phyloP scores from a whole-genome alignment of 78 protist genomes.

The Pigoraptor vietnamica region DNA sequence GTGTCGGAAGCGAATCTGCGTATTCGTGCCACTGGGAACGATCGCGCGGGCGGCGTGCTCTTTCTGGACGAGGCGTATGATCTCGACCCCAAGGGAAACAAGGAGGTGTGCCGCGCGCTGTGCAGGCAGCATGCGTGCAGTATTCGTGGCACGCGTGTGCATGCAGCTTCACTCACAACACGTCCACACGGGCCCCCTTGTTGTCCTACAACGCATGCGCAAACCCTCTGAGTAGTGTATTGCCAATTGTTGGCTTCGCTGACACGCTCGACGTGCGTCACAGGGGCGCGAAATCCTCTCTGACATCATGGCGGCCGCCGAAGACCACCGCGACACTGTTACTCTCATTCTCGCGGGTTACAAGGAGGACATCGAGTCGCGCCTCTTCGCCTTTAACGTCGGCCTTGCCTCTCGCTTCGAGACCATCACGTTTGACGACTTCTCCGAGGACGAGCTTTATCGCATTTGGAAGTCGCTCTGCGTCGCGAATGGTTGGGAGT shows the following conservation, averaged over 20 bases:
- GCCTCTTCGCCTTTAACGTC: not conserved
- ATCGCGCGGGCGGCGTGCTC: conserved; percentile 35
- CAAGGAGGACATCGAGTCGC: not conserved
- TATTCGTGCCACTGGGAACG: not conserved
- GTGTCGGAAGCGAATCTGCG: not conserved
- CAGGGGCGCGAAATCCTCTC: no score
- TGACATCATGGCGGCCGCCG: not conserved
- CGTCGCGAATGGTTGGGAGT: not conserved
- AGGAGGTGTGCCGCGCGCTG: not conserved
- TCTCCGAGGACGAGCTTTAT: not conserved
- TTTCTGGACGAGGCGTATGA: conserved; percentile 60
- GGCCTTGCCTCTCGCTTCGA: conserved; percentile 28
- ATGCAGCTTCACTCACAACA: no score
- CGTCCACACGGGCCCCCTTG: no score
- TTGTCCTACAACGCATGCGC: no score
- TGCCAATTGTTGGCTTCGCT: no score
- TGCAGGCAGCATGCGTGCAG: no score
- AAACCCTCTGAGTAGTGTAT: no score
- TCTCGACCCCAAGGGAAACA: conserved; percentile 1
- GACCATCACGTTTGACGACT: conserved; percentile 17
- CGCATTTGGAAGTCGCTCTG: not conserved
- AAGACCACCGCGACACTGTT: conserved; percentile 1
- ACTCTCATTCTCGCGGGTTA: conserved; percentile 43
- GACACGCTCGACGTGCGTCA: no score
- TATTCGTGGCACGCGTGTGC: no score